Conservation (phyloP, 495 filamentous ascomycete species). For the Penicillium nucicola region DNA sequence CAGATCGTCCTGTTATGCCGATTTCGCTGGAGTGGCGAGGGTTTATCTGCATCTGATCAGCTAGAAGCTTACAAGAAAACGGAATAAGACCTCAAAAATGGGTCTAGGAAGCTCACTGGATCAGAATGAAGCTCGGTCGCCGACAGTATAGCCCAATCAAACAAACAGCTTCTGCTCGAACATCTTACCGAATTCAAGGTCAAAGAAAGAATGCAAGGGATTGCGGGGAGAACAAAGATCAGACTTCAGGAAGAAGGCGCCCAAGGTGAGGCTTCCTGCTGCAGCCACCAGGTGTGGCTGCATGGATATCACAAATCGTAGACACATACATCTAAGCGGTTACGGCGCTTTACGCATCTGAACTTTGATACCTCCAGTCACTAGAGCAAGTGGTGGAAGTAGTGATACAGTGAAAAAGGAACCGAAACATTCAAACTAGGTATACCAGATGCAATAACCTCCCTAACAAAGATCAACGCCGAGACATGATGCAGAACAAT, state of each 20-base stretch:
- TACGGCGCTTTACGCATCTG: too few species aligned
- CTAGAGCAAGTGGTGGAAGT: too few species aligned
- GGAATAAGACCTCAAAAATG: slow-evolving; percentile 7
- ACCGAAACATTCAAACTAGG: too few species aligned
- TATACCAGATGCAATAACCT: slow-evolving; percentile 9
- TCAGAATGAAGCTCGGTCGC: not conserved
- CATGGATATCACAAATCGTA: not conserved
- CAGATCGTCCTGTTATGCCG: slow-evolving; percentile 19
- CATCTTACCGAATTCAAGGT: not conserved
- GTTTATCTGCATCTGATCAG: slow-evolving; percentile 6
- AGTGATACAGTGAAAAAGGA: too few species aligned
- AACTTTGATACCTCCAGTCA: too few species aligned
- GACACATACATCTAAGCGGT: not conserved
- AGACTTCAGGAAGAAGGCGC: slow-evolving; percentile 4
- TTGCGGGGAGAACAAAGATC: not conserved
- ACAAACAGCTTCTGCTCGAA: not conserved
- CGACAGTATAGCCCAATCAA: not conserved
- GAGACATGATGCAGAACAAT: slow-evolving; percentile 3
- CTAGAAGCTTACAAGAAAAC: not conserved
- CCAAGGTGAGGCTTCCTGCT: slow-evolving; percentile 6
- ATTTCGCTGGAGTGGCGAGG: slow-evolving; percentile 6
- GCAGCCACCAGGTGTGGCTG: slow-evolving; percentile 3
- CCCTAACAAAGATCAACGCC: slow-evolving; percentile 4
- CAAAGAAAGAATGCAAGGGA: not conserved
- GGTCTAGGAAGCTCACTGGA: not conserved